Percentiles rank a stretch among this genome's conserved stretches.
phyloP scores from a whole-genome alignment of 352 stramenopile genomes.

The Phytophthora kernoviae region DNA sequence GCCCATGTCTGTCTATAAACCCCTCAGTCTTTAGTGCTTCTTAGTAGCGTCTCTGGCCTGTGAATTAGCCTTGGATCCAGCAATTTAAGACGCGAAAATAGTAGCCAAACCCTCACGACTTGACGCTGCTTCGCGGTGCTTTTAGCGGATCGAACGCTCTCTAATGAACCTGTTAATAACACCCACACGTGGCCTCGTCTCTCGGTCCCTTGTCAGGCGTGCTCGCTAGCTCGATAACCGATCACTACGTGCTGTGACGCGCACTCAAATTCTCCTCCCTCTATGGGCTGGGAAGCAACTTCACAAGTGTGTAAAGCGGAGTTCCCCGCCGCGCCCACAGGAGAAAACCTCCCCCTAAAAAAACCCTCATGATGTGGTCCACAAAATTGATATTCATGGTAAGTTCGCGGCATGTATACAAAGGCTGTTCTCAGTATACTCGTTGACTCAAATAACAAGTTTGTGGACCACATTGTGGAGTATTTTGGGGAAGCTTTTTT shows the following conservation, averaged over 20 bases:
- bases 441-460: too few species aligned
- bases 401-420: too few species aligned
- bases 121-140: slow-evolving; percentile 15
- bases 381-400: neutral
- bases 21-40: neutral
- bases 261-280: slow-evolving; percentile 27
- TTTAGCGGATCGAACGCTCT: neutral
- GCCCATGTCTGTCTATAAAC: slow-evolving; percentile 42
- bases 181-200: slow-evolving; percentile 7
- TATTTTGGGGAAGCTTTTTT: too few species aligned
- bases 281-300: slow-evolving; percentile 31
- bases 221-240: too few species aligned
- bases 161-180: neutral
- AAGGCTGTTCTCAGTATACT: too few species aligned
- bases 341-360: slow-evolving; percentile 18
- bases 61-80: slow-evolving; percentile 26
- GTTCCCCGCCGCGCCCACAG: slow-evolving; percentile 3
- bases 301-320: slow-evolving; percentile 24
- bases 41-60: slow-evolving; percentile 6
- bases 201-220: neutral
- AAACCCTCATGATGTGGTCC: neutral
- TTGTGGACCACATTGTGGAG: too few species aligned
- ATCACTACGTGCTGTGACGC: neutral
- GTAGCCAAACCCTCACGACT: too few species aligned
- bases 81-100: slow-evolving; percentile 18